Conservation (phyloP, 2,329 filamentous ascomycete species). For the Coniochaeta sp. region DNA sequence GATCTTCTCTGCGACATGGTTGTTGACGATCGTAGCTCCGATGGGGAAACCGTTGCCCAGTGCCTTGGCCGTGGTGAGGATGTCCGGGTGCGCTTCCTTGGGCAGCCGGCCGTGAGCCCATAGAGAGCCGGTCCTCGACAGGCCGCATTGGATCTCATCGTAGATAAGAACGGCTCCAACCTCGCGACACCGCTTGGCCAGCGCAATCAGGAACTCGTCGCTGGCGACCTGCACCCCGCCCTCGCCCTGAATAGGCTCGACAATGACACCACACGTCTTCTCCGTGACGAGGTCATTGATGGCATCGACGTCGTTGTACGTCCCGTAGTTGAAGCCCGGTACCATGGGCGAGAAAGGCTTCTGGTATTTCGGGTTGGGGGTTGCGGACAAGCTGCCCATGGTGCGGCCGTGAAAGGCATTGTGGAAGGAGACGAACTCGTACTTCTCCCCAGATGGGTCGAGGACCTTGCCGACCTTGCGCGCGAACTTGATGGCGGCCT, state of each 20-base stretch:
- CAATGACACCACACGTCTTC: conserved; percentile 85
- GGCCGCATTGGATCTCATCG: conserved; percentile 95
- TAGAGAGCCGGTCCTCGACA: conserved; percentile 77
- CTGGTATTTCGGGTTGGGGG: conserved; percentile 97
- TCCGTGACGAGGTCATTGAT: conserved; percentile 71
- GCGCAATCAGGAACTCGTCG: conserved; percentile 72
- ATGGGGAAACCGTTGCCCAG: conserved; percentile 96
- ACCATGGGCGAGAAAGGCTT: conserved; percentile 92
- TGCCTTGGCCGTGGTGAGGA: conserved; percentile 91
- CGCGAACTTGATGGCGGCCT: conserved; percentile 95
- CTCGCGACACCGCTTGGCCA: conserved; percentile 77
- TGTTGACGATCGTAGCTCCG: conserved; percentile 63
- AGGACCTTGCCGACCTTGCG: conserved; percentile 78
- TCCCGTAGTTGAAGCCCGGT: conserved; percentile 82
- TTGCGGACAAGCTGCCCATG: conserved; percentile 92
- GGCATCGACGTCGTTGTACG: conserved; percentile 70
- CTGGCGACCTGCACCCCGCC: conserved; percentile 82
- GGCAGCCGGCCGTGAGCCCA: conserved; percentile 81
- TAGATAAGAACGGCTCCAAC: conserved; percentile 87
- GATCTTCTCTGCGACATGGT: conserved; percentile 58
- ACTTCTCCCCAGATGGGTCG: conserved; percentile 64
- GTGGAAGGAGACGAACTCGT: conserved; percentile 83
- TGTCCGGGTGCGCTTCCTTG: conserved; percentile 79
- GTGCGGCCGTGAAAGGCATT: conserved; percentile 94
- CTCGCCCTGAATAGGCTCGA: conserved; percentile 97